phyloP scores from a whole-genome alignment of 1,139 yeast genomes.

The Eremothecium cymbalariae region DNA sequence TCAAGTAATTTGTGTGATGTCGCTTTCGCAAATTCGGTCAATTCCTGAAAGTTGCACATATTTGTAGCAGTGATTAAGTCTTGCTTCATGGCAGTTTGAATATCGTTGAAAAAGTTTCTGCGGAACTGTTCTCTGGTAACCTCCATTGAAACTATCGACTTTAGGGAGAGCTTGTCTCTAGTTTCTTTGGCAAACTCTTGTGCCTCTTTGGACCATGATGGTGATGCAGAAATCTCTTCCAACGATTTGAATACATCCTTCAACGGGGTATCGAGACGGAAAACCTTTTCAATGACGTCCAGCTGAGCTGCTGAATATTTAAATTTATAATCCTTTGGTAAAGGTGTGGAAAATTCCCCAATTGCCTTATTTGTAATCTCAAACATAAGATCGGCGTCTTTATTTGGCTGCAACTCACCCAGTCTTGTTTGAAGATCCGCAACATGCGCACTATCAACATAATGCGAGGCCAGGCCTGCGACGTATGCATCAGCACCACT shows the following conservation, averaged over 20 bases:
- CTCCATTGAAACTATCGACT: slow-evolving; percentile 71
- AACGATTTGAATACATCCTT: slow-evolving; percentile 57
- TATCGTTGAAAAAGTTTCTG: slow-evolving; percentile 50
- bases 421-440: slow-evolving; percentile 57
- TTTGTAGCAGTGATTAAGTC: slow-evolving; percentile 76
- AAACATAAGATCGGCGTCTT: slow-evolving; percentile 17
- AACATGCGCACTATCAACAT: slow-evolving; percentile 58
- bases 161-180: slow-evolving; percentile 43
- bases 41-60: slow-evolving; percentile 54
- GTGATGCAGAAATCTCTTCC: slow-evolving; percentile 28
- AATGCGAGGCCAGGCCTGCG: slow-evolving; percentile 88
- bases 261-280: slow-evolving; percentile 45
- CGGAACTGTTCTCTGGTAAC: slow-evolving; percentile 65
- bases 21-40: slow-evolving; percentile 63
- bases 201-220: slow-evolving; percentile 36
- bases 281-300: slow-evolving; percentile 58
- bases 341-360: slow-evolving; percentile 65
- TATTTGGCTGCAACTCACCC: slow-evolving; percentile 36
- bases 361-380: slow-evolving; percentile 58
- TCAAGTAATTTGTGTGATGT: slow-evolving; percentile 43
- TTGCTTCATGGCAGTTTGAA: slow-evolving; percentile 58
- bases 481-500: slow-evolving; percentile 71
- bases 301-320: slow-evolving; percentile 51
- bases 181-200: slow-evolving; percentile 62
- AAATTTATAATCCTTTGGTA: slow-evolving; percentile 59